Base-by-base conservation (phyloP, 2,329 filamentous ascomycete species). In the Pseudogymnoascus sp. region DNA sequence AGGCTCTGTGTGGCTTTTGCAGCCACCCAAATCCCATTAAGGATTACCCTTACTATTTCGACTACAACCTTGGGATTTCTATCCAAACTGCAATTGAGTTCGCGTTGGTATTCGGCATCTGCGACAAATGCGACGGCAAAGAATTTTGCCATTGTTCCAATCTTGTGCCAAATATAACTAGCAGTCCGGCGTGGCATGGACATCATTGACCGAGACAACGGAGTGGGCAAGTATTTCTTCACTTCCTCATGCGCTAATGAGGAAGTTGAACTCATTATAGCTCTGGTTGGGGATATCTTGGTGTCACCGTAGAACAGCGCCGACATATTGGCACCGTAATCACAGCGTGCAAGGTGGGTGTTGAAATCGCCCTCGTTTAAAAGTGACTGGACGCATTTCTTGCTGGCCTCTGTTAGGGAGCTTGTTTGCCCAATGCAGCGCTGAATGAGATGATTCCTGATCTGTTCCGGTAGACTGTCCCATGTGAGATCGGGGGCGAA, bases 91-190 rank as follows among this genome's bases (percentile, higher is more conserved):
- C 78, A 78, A 63, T 78, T 75, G 53, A 82, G 73, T 62, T 83
- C 81, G 65, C 79, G 73, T 66, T 82, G 78, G 64, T 79, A 81
- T 66, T 83, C 81, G 0, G 79, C 76, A 67, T 83, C 81, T 1
- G 81, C 81, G 66, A 82, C 76, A 18, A 80, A 72, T 10, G 81
- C 78, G 46, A 82, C 75, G 6, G 80, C 72, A 36, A 80, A 72
- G 67, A 82, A 81, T 62, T 82, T 83, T 65, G 79, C 70, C 62
- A 75, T 73, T 2, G 74, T 71, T 1, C 78, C 78, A 1, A 78
- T 42, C 3, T 70, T 71, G 62, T 81, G 78, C 65, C 81, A 81
- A 1, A 76, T 31, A 21, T 74, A 76, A 18, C 73, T 50, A 31
- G 40, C 56, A 16, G 16, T 7, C 18, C 38, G 23, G 31, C 23